A percentile compares a stretch with the other conserved stretches of the same genome.
phyloP scores from a whole-genome alignment of 1,139 yeast genomes.

The Taiozyma sp. region DNA sequence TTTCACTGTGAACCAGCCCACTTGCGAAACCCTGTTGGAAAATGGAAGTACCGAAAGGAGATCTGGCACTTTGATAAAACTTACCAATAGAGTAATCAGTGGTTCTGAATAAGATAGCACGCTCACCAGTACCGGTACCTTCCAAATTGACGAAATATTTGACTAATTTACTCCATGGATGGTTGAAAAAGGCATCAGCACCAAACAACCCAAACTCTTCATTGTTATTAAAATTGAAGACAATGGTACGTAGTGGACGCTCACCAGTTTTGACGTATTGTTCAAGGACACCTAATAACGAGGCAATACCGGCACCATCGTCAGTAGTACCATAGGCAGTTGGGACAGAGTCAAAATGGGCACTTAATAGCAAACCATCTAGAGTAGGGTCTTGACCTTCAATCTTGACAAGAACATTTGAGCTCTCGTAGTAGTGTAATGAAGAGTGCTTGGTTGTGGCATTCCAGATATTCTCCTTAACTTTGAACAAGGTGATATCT shows the following conservation, averaged over 20 bases:
- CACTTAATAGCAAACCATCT: conserved; percentile 70
- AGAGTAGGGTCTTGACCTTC: conserved; percentile 53
- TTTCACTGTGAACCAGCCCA: conserved; percentile 71
- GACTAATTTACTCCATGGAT: conserved; percentile 66
- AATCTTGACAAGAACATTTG: conserved; percentile 67
- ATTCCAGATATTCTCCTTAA: conserved; percentile 42
- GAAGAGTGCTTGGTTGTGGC: conserved; percentile 33
- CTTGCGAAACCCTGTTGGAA: conserved; percentile 80
- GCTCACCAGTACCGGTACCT: conserved; percentile 96
- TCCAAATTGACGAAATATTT: conserved; percentile 75
- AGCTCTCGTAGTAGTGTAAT: conserved; percentile 69
- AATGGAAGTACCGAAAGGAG: conserved; percentile 72
- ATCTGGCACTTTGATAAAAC: conserved; percentile 40
- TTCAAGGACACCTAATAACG: conserved; percentile 65
- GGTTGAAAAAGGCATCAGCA: conserved; percentile 67
- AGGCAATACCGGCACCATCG: conserved; percentile 89
- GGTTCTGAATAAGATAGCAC: conserved; percentile 77
- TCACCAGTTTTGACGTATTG: conserved; percentile 35
- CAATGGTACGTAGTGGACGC: conserved; percentile 60
- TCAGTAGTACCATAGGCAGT: conserved; percentile 87
- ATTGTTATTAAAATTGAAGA: conserved; percentile 83
- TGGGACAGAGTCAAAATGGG: conserved; percentile 90
- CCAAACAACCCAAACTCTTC: conserved; percentile 91
- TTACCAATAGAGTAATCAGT: conserved; percentile 73
- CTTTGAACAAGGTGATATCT: conserved; percentile 40